A percentile compares a stretch with the other conserved stretches of the same genome.
Conservation (phyloP, 208 protist genomes). For the Leishmania gerbilli region DNA sequence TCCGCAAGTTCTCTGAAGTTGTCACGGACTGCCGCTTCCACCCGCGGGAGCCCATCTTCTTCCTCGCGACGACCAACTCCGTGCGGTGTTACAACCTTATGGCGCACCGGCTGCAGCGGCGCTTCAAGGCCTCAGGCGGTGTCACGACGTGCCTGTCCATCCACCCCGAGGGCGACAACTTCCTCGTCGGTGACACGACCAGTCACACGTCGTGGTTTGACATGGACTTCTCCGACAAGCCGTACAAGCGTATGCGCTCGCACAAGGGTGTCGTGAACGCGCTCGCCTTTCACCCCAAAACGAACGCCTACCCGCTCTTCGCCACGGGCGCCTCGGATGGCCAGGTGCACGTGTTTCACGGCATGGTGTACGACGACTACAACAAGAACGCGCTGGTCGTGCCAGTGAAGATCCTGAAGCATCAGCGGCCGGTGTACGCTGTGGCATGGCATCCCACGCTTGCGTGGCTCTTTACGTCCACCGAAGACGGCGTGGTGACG, state of each 20-base stretch:
- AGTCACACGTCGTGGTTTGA: constrained; percentile 98
- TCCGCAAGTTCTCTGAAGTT: constrained; percentile 91
- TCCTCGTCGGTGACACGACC: constrained; percentile 93
- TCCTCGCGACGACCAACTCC: constrained; percentile 95
- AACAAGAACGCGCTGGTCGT: constrained; percentile 98
- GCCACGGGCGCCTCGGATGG: constrained; percentile 97
- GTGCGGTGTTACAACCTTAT: constrained; percentile 98
- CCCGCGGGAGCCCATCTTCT: constrained; percentile 98
- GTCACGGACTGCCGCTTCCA: constrained; percentile 97
- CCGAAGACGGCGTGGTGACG: constrained; percentile 95
- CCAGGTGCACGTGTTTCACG: constrained; percentile 95
- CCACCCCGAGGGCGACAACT: constrained; percentile 97
- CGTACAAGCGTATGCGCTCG: constrained; percentile 97
- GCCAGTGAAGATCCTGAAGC: constrained; percentile 98
- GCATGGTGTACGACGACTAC: constrained; percentile 97
- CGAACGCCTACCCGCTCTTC: constrained; percentile 96
- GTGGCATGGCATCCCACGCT: constrained; percentile 98
- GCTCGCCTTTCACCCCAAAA: constrained; percentile 91
- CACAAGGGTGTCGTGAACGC: constrained; percentile 94
- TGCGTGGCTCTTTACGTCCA: constrained; percentile 99
- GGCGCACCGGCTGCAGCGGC: constrained; percentile 95
- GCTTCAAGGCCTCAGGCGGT: constrained; percentile 90
- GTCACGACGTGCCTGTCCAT: constrained; percentile 95
- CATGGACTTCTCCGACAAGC: constrained; percentile 96
- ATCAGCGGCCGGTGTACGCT: constrained; percentile 92